These are phyloP conservation scores for Paspalum vaginatum DNA, from an alignment of 176 grass and related monocot species.

Conservation along the genomic window DNA sequence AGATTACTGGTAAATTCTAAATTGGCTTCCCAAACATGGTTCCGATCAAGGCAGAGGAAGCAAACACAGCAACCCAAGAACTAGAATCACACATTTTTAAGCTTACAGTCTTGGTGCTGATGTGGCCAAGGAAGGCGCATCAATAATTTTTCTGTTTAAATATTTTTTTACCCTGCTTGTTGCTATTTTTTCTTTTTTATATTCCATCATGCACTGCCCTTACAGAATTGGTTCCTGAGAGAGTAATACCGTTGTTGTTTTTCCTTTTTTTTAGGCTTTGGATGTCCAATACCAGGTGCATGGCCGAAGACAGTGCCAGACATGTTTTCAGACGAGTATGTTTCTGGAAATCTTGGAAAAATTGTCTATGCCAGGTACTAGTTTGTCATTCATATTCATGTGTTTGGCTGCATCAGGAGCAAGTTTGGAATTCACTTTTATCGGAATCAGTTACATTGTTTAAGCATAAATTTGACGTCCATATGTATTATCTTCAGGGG, in stretches of 20 bases:
- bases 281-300: constrained; percentile 65
- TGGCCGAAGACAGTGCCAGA: constrained; percentile 54
- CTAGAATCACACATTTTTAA: neutral
- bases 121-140: neutral
- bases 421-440: constrained; percentile 16
- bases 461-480: neutral
- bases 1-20: neutral
- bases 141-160: neutral
- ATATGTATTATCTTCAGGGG: constrained; percentile 41
- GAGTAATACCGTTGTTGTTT: constrained; percentile 7
- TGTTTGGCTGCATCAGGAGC: neutral
- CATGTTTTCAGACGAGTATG: constrained; percentile 56
- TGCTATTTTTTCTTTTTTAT: constrained; percentile 15
- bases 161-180: neutral
- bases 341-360: constrained; percentile 56
- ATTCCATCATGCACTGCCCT: neutral
- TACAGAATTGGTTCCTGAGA: constrained; percentile 1
- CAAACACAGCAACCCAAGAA: neutral
- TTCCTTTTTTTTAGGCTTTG: constrained; percentile 49
- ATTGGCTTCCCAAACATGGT: neutral
- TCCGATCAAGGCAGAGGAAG: neutral
- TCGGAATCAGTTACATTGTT: neutral
- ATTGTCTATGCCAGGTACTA: constrained; percentile 68
- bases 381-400: constrained; percentile 7
- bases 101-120: neutral